Evolutionary conservation across 1,284 basidiomycete species (phyloP).

Genomic region (Pisolithus thermaeus): DNA sequence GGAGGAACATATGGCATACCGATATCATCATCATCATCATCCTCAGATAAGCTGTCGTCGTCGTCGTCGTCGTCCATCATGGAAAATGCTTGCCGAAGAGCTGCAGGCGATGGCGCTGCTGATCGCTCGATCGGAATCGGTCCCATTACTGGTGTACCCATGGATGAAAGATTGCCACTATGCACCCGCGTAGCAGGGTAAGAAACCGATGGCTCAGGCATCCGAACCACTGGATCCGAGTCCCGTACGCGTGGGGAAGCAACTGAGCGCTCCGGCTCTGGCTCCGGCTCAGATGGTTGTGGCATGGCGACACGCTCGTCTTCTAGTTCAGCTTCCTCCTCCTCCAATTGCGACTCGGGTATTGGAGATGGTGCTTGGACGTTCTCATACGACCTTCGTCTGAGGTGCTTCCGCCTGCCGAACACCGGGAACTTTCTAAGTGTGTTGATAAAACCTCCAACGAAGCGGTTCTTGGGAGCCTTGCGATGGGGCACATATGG

Average conservation of each 20-base stretch:
- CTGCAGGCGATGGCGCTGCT: not conserved
- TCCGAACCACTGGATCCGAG: not conserved
- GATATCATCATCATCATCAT: not conserved
- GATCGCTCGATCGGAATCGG: not conserved
- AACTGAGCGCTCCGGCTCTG: not conserved
- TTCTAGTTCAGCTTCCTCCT: not conserved
- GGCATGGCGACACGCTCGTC: not conserved
- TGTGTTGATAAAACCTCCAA: slow-evolving; percentile 20
- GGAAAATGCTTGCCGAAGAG: not conserved
- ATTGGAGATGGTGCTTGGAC: slow-evolving; percentile 6
- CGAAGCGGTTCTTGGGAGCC: slow-evolving; percentile 5
- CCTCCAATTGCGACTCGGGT: not conserved
- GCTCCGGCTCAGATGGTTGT: not conserved
- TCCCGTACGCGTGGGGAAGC: not conserved
- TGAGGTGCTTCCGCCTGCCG: not conserved
- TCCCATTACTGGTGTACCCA: not conserved
- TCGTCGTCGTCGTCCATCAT: not conserved
- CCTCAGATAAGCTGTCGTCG: not conserved
- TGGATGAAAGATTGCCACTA: not conserved
- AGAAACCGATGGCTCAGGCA: not conserved
- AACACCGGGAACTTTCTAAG: slow-evolving; percentile 19
- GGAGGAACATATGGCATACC: not conserved
- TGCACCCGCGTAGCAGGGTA: not conserved
- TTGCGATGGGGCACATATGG: slow-evolving; percentile 9
- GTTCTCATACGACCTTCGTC: slow-evolving; percentile 1